Conservation (phyloP, 129 eudicot genomes). For the Lactuca sativa region DNA sequence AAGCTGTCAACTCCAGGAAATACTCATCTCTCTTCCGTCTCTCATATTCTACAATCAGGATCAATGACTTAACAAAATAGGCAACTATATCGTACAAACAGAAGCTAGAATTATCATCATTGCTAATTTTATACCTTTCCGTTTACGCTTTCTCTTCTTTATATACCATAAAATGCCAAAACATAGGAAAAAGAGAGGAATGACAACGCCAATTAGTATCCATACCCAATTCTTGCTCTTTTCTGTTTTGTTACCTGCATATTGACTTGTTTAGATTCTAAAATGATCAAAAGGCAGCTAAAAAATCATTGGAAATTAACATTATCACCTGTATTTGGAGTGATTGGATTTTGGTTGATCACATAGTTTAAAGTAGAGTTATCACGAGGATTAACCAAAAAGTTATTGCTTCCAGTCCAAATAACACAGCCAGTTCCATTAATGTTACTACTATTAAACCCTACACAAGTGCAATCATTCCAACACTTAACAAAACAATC, state of each 20-base stretch:
- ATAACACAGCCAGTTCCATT: slow-evolving; percentile 31
- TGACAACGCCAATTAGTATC: slow-evolving; percentile 7
- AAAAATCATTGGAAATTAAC: too few relatives aligned
- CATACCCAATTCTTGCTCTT: slow-evolving; percentile 4
- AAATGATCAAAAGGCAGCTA: too few relatives aligned
- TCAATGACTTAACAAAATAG: neutral
- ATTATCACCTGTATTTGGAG: too few relatives aligned
- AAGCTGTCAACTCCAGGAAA: neutral
- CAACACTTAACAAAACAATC: slow-evolving; percentile 51
- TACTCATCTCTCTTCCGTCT: neutral
- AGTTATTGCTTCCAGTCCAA: too few relatives aligned
- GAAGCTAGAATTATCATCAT: neutral
- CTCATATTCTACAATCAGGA: neutral
- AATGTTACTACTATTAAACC: slow-evolving; percentile 8
- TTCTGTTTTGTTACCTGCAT: too few relatives aligned
- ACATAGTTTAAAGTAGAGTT: too few relatives aligned
- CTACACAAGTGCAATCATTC: slow-evolving; percentile 49
- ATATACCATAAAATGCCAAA: slow-evolving; percentile 22
- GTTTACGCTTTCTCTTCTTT: neutral
- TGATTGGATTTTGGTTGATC: too few relatives aligned
- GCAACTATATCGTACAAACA: neutral
- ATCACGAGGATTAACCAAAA: too few relatives aligned
- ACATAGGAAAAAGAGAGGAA: slow-evolving; percentile 20
- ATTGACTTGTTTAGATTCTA: too few relatives aligned
- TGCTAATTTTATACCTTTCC: neutral